phyloP scores from a whole-genome alignment of 257 asterid genomes.

The Ilex aquifolium region DNA sequence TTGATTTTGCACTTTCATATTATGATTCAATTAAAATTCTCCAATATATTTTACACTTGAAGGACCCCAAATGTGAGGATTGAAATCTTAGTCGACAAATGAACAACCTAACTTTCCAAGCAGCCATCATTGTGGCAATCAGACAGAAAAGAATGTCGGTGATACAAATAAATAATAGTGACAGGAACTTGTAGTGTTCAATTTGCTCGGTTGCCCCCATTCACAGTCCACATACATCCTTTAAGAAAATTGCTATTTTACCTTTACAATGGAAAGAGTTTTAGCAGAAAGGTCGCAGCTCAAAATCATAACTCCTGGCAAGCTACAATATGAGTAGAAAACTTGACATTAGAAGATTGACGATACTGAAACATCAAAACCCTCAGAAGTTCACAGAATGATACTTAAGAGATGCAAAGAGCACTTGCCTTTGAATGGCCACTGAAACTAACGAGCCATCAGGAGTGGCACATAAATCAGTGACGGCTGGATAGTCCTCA shows the following conservation, averaged over 20 bases:
- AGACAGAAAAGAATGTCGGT: too few species aligned
- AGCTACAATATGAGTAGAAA: conserved; percentile 32
- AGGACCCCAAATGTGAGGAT: too few species aligned
- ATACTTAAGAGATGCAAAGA: conserved; percentile 8
- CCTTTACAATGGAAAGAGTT: conserved; percentile 54
- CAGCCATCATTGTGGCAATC: too few species aligned
- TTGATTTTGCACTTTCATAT: too few species aligned
- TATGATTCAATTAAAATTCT: too few species aligned
- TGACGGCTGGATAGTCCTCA: conserved; percentile 50
- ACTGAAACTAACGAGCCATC: conserved; percentile 72
- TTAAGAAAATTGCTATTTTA: conserved; percentile 26
- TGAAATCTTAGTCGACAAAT: too few species aligned
- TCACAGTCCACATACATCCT: background rate
- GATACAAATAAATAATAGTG: too few species aligned
- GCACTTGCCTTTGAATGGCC: conserved; percentile 61
- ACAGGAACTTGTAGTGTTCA: too few species aligned
- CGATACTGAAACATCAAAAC: background rate
- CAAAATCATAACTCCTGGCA: conserved; percentile 69
- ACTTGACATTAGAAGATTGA: background rate
- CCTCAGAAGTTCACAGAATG: background rate
- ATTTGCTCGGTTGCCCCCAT: background rate
- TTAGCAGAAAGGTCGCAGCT: conserved; percentile 45
- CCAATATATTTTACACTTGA: too few species aligned
- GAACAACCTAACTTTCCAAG: too few species aligned
- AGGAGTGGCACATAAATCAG: conserved; percentile 57